phyloP scores from a whole-genome alignment of 768 basidiomycete species.

The Dacryopinax spathularia region DNA sequence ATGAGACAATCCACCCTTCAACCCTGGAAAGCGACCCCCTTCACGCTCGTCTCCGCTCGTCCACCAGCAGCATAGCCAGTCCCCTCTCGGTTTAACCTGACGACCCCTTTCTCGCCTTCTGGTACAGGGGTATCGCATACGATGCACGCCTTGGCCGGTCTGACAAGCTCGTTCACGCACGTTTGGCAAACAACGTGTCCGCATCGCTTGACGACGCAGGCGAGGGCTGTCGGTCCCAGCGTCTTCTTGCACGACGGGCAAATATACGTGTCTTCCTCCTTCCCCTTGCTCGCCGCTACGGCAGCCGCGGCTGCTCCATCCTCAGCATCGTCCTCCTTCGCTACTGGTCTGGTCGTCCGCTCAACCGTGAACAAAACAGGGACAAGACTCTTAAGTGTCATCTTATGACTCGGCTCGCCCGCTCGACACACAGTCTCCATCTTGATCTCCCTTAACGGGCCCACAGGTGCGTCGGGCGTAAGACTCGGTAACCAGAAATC shows the following conservation, averaged over 20 bases:
- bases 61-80: slow-evolving; percentile 95
- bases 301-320: too few species aligned
- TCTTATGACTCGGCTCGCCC: slow-evolving; percentile 57
- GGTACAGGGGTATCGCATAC: slow-evolving; percentile 68
- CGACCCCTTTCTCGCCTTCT: slow-evolving; percentile 54
- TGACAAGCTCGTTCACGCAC: slow-evolving; percentile 77
- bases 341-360: slow-evolving; percentile 12
- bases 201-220: slow-evolving; percentile 66
- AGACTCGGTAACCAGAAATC: slow-evolving; percentile 96
- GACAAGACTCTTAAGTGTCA: slow-evolving; percentile 65
- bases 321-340: slow-evolving; percentile 27
- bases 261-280: slow-evolving; percentile 45
- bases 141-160: slow-evolving; percentile 64
- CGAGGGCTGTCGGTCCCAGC: slow-evolving; percentile 22
- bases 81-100: slow-evolving; percentile 81
- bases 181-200: slow-evolving; percentile 85
- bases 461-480: slow-evolving; percentile 63
- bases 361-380: slow-evolving; percentile 63
- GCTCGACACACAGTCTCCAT: slow-evolving; percentile 81
- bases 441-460: slow-evolving; percentile 62
- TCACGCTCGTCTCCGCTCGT: slow-evolving; percentile 69
- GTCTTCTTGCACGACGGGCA: slow-evolving; percentile 80
- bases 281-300: slow-evolving; percentile 26
- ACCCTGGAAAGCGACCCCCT: slow-evolving; percentile 76
- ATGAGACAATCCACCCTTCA: too few species aligned